Conservation (phyloP, 148 eudicot genomes). For the Vaccinium myrtillus region DNA sequence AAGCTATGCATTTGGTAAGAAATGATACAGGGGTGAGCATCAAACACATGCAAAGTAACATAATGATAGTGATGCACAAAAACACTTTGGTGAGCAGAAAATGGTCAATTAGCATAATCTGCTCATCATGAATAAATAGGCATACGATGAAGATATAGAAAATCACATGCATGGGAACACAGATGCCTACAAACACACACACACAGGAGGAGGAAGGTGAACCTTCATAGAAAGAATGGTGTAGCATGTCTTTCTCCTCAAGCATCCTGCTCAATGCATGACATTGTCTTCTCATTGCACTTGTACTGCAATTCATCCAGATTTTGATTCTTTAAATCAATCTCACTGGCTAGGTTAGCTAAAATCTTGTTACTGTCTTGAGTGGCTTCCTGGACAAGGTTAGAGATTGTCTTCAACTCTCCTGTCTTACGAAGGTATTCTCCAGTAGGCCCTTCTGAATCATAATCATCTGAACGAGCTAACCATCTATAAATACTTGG, state of each 20-base stretch:
- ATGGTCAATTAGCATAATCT: neutral
- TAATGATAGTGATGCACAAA: neutral
- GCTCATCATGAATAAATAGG: neutral
- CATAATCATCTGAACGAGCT: constrained; percentile 66
- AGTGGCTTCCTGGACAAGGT: constrained; percentile 43
- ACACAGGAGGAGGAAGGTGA: constrained; percentile 4
- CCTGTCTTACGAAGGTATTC: constrained; percentile 52
- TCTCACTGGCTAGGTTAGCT: constrained; percentile 45
- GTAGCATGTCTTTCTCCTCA: constrained; percentile 56
- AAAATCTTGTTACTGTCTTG: constrained; percentile 35
- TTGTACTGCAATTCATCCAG: constrained; percentile 49
- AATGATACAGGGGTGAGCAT: neutral
- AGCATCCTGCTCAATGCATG: constrained; percentile 50
- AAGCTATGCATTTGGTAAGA: neutral
- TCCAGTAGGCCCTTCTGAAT: constrained; percentile 49
- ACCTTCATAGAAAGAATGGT: constrained; percentile 62
- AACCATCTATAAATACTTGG: constrained; percentile 71
- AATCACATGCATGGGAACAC: neutral
- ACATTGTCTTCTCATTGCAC: constrained; percentile 50
- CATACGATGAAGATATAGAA: neutral
- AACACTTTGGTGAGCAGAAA: neutral
- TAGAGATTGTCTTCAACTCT: constrained; percentile 55
- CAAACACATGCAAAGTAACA: constrained; percentile 7
- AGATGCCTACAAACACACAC: neutral
- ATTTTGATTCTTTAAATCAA: constrained; percentile 48